These are phyloP conservation scores for Zopfia rhizophila DNA, from an alignment of 2,329 filamentous ascomycete genomes.

Conservation along the genomic window DNA sequence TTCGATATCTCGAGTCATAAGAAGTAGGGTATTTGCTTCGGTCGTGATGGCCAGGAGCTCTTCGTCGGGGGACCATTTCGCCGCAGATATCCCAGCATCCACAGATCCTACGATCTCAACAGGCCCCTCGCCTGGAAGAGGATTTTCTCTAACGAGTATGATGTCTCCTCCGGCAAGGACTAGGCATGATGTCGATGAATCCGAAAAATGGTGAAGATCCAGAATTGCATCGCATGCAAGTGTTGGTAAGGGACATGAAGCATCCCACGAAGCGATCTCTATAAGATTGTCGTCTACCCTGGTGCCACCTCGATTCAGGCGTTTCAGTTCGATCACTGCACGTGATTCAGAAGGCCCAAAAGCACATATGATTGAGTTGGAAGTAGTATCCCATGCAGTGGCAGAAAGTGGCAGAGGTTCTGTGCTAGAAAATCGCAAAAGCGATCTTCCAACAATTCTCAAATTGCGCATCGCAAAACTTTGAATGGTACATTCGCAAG, in stretches of 20 bases:
- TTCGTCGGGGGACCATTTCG: constrained; percentile 94
- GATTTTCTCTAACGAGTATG: constrained; percentile 80
- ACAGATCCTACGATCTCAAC: constrained; percentile 97
- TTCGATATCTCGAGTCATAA: constrained; percentile 94
- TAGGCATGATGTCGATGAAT: constrained; percentile 80
- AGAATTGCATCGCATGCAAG: constrained; percentile 79
- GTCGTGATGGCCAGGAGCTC: constrained; percentile 88
- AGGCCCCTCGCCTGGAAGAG: constrained; percentile 73
- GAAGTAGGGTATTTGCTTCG: constrained; percentile 79
- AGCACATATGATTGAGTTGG: constrained; percentile 81
- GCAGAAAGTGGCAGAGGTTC: constrained; percentile 72
- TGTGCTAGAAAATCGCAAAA: constrained; percentile 67
- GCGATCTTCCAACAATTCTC: constrained; percentile 76
- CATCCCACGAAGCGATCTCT: constrained; percentile 86
- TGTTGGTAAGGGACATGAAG: constrained; percentile 80
- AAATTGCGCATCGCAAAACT: constrained; percentile 80
- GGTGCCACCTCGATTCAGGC: constrained; percentile 57
- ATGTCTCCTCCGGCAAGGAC: constrained; percentile 93
- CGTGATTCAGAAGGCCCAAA: constrained; percentile 80
- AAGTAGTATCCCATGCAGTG: constrained; percentile 84
- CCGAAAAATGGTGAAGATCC: constrained; percentile 84
- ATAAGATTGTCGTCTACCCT: constrained; percentile 52
- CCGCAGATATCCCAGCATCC: constrained; percentile 88
- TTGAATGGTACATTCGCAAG: constrained; percentile 15
- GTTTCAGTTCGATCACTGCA: constrained; percentile 77